phyloP scores from a whole-genome alignment of 805 yeast genomes.

The Priceomyces castillae region DNA sequence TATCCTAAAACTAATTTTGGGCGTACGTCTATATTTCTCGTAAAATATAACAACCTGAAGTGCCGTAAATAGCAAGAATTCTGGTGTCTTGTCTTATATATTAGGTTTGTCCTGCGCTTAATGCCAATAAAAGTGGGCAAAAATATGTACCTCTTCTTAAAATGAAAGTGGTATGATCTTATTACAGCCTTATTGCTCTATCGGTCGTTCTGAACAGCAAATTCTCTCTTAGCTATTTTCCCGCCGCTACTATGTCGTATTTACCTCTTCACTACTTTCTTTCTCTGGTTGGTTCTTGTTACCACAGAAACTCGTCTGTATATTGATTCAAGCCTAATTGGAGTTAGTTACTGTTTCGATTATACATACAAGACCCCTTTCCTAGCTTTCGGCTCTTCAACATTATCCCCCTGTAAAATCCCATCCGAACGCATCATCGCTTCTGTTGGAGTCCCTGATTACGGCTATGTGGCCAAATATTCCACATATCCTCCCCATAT shows the following conservation, averaged over 20 bases:
- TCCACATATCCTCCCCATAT: neutral
- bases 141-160: too few species aligned
- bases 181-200: neutral
- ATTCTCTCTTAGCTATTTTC: neutral
- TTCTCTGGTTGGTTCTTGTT: neutral
- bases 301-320: neutral
- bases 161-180: too few species aligned
- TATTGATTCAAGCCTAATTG: neutral
- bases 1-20: too few species aligned
- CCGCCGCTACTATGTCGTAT: neutral
- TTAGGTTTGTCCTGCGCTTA: too few species aligned
- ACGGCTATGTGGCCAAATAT: too few species aligned
- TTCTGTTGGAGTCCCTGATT: too few species aligned
- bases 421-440: neutral
- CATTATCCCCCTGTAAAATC: neutral
- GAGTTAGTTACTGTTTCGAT: neutral
- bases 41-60: too few species aligned
- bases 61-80: too few species aligned
- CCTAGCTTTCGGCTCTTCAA: neutral
- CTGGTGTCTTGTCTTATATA: too few species aligned
- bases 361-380: too few species aligned
- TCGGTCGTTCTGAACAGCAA: neutral
- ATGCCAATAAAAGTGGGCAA: too few species aligned
- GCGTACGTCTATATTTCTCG: too few species aligned
- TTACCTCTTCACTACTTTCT: neutral